Percentiles rank a stretch among this genome's conserved stretches.
phyloP scores from a whole-genome alignment of 2,329 filamentous ascomycete genomes.

The Diaporthe ampelina region DNA sequence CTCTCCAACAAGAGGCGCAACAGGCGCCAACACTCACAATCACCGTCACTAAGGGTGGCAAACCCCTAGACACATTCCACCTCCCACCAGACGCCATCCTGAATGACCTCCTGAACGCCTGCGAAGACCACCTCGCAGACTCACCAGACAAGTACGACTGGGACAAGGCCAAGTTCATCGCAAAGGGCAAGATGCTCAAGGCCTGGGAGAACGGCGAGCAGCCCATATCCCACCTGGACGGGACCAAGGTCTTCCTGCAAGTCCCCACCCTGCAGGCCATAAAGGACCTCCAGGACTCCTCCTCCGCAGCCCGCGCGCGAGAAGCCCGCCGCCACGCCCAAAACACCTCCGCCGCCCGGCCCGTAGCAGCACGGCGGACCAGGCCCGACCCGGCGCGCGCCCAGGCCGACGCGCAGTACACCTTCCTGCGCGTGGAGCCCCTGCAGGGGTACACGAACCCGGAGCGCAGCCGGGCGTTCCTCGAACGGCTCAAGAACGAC shows the following conservation, averaged over 20 bases:
- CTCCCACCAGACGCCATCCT: conserved; percentile 43
- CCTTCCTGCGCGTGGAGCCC: conserved; percentile 83
- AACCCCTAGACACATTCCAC: conserved; percentile 41
- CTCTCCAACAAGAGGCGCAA: not conserved
- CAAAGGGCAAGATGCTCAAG: conserved; percentile 45
- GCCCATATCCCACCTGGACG: conserved; percentile 45
- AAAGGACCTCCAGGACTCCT: conserved; percentile 44
- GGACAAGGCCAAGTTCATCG: conserved; percentile 47
- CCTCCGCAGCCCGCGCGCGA: conserved; percentile 39
- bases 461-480: conserved; percentile 76
- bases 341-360: conserved; percentile 6
- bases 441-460: conserved; percentile 84
- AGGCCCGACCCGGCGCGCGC: conserved; percentile 51
- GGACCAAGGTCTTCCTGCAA: conserved; percentile 49
- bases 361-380: conserved; percentile 40
- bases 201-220: conserved; percentile 45
- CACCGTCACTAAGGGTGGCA: conserved; percentile 43
- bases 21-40: conserved; percentile 38
- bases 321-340: conserved; percentile 33
- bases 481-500: conserved; percentile 84
- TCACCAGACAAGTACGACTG: conserved; percentile 41
- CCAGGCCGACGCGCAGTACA: conserved; percentile 77
- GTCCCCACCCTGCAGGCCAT: conserved; percentile 47
- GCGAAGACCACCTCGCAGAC: conserved; percentile 42
- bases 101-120: conserved; percentile 46